Percentiles rank a stretch among this genome's conserved stretches.
These are phyloP conservation scores for Ophiostoma sp. DNA, from an alignment of 2,329 filamentous ascomycete species.

Conservation along the genomic window DNA sequence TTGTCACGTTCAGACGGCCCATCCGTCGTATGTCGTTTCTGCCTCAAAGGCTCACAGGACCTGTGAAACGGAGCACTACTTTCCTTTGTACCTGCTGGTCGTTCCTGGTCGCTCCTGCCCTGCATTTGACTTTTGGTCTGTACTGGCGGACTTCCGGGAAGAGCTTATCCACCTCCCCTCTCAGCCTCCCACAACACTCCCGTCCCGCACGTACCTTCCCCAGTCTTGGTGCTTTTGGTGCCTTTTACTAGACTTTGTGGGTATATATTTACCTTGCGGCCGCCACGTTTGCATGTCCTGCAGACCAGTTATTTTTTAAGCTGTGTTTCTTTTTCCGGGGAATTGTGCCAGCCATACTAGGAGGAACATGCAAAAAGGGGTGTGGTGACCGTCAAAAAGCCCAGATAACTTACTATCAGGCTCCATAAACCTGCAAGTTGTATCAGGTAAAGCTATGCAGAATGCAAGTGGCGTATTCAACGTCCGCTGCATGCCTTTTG, in stretches of 20 bases:
- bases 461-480: background rate
- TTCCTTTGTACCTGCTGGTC: background rate
- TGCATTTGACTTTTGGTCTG: background rate
- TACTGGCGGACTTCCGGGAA: conserved; percentile 14
- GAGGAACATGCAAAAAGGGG: background rate
- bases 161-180: conserved; percentile 10
- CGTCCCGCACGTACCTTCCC: background rate
- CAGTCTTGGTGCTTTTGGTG: background rate
- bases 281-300: background rate
- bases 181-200: background rate
- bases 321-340: conserved; percentile 19
- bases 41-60: background rate
- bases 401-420: background rate
- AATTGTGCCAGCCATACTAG: background rate
- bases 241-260: background rate
- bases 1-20: background rate
- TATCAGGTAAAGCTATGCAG: background rate
- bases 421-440: background rate
- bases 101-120: background rate
- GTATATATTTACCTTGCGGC: background rate
- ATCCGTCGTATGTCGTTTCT: background rate
- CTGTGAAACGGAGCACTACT: background rate
- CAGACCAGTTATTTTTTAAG: background rate
- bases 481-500: background rate
- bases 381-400: conserved; percentile 11